phyloP scores from a whole-genome alignment of 805 yeast species.

The Candida germanica region DNA sequence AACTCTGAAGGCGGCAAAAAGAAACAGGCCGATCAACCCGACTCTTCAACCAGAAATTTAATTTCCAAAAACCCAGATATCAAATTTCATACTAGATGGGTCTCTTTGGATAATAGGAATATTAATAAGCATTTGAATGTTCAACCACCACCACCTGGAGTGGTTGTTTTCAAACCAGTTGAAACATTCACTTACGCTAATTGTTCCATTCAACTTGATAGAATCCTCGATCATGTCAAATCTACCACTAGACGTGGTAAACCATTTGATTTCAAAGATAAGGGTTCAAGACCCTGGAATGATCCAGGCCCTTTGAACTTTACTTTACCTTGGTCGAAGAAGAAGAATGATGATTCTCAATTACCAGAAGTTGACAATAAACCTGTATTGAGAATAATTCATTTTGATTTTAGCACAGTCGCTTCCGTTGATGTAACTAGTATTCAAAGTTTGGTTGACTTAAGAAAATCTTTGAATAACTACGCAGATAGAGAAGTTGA shows the following conservation, averaged over 20 bases:
- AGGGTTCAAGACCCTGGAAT: slow-evolving; percentile 85
- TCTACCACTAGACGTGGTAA: slow-evolving; percentile 59
- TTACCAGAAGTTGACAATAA: slow-evolving; percentile 39
- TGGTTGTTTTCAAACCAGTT: slow-evolving; percentile 76
- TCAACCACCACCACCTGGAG: slow-evolving; percentile 85
- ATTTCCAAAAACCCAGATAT: slow-evolving; percentile 29
- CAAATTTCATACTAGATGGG: slow-evolving; percentile 62
- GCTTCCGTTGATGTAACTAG: slow-evolving; percentile 77
- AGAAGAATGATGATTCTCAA: slow-evolving; percentile 8
- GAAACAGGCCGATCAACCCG: slow-evolving; percentile 13
- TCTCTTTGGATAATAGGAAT: slow-evolving; percentile 51
- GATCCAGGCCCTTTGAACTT: slow-evolving; percentile 68
- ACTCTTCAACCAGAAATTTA: slow-evolving; percentile 21
- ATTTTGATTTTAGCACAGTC: slow-evolving; percentile 78
- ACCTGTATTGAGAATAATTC: slow-evolving; percentile 68
- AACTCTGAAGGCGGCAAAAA: slow-evolving; percentile 21
- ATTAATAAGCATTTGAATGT: slow-evolving; percentile 58
- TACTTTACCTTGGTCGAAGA: slow-evolving; percentile 29
- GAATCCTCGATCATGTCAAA: slow-evolving; percentile 64
- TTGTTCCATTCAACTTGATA: slow-evolving; percentile 68
- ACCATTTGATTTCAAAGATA: slow-evolving; percentile 27
- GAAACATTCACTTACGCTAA: slow-evolving; percentile 85
- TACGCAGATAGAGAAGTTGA: slow-evolving; percentile 84
- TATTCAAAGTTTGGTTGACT: slow-evolving; percentile 72
- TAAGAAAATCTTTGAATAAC: slow-evolving; percentile 64